Evolutionary conservation across 371 early-diverging fungal species (phyloP).

Genomic region (Mucor sp.): DNA sequence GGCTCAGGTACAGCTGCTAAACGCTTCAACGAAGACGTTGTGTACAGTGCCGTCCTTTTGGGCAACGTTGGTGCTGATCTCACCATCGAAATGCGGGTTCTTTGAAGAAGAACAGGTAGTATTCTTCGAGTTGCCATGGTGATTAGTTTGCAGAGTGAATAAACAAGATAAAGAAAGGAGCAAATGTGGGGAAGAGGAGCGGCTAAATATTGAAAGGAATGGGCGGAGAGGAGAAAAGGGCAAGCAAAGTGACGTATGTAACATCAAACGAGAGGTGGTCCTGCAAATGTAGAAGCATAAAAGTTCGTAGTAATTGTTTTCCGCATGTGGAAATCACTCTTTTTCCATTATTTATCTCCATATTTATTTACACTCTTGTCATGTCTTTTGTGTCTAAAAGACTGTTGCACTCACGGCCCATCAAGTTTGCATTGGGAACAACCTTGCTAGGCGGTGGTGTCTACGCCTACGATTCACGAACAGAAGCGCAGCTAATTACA

Average conservation of each 20-base stretch:
- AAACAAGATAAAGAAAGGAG: neutral
- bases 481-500: conserved; percentile 59
- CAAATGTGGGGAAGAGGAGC: neutral
- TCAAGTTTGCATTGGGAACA: conserved; percentile 15
- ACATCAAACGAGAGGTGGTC: neutral
- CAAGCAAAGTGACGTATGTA: neutral
- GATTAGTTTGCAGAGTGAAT: neutral
- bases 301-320: neutral
- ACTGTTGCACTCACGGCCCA: neutral
- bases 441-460: conserved; percentile 31
- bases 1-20: conserved; percentile 22
- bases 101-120: neutral
- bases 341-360: neutral
- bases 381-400: conserved; percentile 14
- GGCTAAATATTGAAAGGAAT: neutral
- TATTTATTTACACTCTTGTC: neutral
- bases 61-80: neutral
- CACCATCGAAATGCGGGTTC: neutral
- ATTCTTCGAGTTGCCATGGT: conserved; percentile 16
- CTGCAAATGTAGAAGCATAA: neutral
- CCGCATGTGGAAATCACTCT: neutral
- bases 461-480: conserved; percentile 52
- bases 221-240: neutral
- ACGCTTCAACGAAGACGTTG: conserved; percentile 7
- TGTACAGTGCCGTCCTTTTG: neutral